Conservation (phyloP, 2,329 filamentous ascomycete species). For the Botrytis galanthina region DNA sequence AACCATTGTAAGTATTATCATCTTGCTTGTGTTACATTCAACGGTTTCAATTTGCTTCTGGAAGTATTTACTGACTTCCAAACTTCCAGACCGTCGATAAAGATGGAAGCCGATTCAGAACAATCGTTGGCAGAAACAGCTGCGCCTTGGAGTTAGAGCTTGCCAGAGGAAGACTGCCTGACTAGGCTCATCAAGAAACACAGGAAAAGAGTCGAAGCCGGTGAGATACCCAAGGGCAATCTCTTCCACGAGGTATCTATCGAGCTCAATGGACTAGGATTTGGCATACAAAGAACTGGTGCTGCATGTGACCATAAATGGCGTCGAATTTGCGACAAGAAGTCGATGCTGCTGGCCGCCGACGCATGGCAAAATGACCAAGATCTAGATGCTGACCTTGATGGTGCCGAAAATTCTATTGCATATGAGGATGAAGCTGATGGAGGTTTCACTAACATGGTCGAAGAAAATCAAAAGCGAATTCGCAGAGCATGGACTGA, state of each 20-base stretch:
- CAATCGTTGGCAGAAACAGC: neutral
- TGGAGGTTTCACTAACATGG: accelerated
- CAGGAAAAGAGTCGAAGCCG: neutral
- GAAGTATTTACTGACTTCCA: neutral
- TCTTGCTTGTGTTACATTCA: neutral
- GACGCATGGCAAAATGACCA: too few species aligned
- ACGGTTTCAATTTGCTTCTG: too few species aligned
- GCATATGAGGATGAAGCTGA: neutral
- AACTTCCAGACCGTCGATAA: neutral
- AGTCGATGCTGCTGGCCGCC: too few species aligned
- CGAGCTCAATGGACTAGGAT: neutral
- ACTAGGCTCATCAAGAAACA: neutral
- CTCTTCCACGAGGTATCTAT: neutral
- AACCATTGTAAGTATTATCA: neutral
- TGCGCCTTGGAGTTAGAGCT: neutral
- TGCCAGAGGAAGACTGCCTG: neutral
- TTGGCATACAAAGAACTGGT: neutral
- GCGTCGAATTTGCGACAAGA: neutral
- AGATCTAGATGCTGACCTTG: neutral
- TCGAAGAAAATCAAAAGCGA: too few species aligned
- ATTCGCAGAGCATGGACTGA: too few species aligned
- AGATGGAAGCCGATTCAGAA: neutral
- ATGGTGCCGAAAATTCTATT: too few species aligned
- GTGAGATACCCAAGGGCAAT: neutral
- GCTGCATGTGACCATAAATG: neutral